Conservation (phyloP, 768 basidiomycete genomes). For the Trametes cinnabarina region DNA sequence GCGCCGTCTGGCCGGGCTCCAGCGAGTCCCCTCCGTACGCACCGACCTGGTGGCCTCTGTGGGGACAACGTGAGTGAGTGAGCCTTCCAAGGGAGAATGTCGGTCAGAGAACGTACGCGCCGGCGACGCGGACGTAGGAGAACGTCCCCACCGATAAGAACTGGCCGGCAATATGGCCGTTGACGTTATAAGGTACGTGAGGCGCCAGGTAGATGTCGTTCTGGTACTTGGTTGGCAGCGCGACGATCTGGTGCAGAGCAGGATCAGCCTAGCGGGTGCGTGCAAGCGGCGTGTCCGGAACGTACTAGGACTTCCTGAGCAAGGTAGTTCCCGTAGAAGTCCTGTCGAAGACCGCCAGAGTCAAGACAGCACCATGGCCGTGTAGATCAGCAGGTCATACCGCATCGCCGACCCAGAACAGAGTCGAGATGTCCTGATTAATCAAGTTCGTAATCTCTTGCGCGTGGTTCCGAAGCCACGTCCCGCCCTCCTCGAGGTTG, state of each 20-base stretch:
- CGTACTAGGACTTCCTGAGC: constrained; percentile 41
- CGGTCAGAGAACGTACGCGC: constrained; percentile 19
- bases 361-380: not conserved
- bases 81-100: not conserved
- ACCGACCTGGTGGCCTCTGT: not conserved
- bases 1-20: not conserved
- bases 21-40: not conserved
- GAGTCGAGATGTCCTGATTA: constrained; percentile 50
- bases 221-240: constrained; percentile 40
- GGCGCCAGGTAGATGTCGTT: constrained; percentile 36
- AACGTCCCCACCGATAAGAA: constrained; percentile 57
- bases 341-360: constrained; percentile 23
- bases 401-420: constrained; percentile 57
- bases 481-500: constrained; percentile 47
- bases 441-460: constrained; percentile 54
- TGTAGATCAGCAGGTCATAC: constrained; percentile 31
- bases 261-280: not conserved
- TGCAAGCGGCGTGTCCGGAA: not conserved
- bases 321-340: constrained; percentile 50
- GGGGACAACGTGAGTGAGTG: too few relatives aligned
- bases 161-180: constrained; percentile 46
- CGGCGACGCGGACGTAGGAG: constrained; percentile 50
- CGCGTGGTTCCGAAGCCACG: constrained; percentile 51
- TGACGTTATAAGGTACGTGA: constrained; percentile 48
- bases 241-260: constrained; percentile 40